phyloP scores from a whole-genome alignment of 495 filamentous ascomycete species.

The Aspergillus heteromorphus region DNA sequence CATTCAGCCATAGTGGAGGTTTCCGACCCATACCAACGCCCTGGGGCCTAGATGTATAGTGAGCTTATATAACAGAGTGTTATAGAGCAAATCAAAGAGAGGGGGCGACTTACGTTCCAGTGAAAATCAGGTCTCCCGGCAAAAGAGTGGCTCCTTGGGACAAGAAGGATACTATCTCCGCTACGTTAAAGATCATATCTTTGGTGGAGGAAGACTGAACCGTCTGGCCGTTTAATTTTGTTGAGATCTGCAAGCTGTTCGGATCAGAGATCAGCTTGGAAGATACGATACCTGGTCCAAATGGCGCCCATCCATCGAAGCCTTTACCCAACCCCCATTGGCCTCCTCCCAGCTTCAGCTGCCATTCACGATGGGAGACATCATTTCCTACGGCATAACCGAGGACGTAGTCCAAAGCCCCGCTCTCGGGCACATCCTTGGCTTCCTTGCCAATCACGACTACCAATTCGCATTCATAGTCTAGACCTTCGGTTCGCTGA shows the following conservation, averaged over 20 bases:
- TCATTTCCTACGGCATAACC: conserved; percentile 83
- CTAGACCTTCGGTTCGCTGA: conserved; percentile 57
- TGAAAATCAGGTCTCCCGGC: conserved; percentile 80
- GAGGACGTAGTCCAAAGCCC: conserved; percentile 68
- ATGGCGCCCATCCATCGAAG: conserved; percentile 87
- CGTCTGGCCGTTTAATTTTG: conserved; percentile 64
- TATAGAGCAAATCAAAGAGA: too few relatives aligned
- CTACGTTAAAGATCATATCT: conserved; percentile 80
- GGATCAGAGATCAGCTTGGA: conserved; percentile 63
- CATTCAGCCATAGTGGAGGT: conserved; percentile 69
- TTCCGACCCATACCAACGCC: conserved; percentile 75
- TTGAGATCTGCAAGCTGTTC: conserved; percentile 59
- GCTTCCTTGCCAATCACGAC: conserved; percentile 70
- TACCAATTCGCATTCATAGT: conserved; percentile 85
- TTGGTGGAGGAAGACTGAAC: conserved; percentile 70
- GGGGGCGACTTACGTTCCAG: conserved; percentile 68
- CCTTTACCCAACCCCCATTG: conserved; percentile 83
- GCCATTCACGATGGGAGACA: conserved; percentile 79
- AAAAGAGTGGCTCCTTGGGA: conserved; percentile 72
- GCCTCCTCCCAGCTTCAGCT: conserved; percentile 69
- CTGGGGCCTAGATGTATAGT: conserved; percentile 48
- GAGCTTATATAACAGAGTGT: neutral
- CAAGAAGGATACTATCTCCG: conserved; percentile 66
- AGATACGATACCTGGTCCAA: conserved; percentile 74
- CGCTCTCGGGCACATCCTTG: conserved; percentile 57